Evolutionary conservation across 768 basidiomycete species (phyloP), one percentile per base, ranked within the genome.

Genomic region (Tephrocybe sp.): DNA sequence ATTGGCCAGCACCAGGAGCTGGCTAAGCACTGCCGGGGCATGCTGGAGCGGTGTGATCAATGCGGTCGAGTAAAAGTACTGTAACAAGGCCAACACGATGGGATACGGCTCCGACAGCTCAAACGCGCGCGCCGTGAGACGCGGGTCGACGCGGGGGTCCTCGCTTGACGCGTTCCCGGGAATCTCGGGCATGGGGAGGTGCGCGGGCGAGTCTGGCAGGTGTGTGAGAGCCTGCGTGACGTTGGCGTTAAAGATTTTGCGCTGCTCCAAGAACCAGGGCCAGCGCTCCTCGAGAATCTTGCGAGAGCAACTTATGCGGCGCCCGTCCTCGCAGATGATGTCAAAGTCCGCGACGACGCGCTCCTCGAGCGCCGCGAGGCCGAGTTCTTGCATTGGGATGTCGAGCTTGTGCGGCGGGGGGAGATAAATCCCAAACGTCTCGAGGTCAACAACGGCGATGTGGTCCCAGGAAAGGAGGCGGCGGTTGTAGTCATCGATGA

Each of bases 371-470:
- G 87, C 85, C 12, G 84, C 80, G 21, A 98, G 77, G 12, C 92
- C 94, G 45, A 95, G 75, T 63, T 90, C 84, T 64, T 95, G 92
- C 77, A 90, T 86, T 1, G 78, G 76, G 24, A 86, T 70, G 52
- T 86, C 83, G 36, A 86, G 74, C 53, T 73, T 82, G 34, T 80
- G 75, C 3, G 76, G 65, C 0, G 94, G 93, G 0, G 93, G 88
- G 57, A 91, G 88, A 63, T 98, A 98, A 55, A 99, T 93, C 1
- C 96, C 96, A 60, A 94, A 96, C 0, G 95, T 88, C 68, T 98
- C 95, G 21, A 97, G 74, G 61, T 95, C 92, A 49, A 96, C 84
- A 47, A 89, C 84, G 4, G 90, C 90, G 45, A 95, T 84, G 61
- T 98, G 89, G 60, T 94, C 90, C 90, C 91, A 94, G 61, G 87